phyloP scores from a whole-genome alignment of 2,329 filamentous ascomycete species.

The Aspergillus tubingensis region DNA sequence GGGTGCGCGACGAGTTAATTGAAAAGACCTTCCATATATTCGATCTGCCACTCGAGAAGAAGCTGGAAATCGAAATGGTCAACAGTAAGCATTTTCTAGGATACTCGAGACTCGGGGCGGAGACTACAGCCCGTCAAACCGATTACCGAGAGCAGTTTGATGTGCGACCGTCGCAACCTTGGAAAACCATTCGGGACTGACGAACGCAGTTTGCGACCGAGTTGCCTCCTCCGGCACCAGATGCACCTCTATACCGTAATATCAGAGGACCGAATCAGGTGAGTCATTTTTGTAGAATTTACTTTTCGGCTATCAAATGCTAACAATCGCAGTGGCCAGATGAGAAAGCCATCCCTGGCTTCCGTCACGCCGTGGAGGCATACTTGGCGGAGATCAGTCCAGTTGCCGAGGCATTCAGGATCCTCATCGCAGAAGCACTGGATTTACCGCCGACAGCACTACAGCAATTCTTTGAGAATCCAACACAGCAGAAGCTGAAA shows the following conservation, averaged over 20 bases:
- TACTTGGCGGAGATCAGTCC: conserved; percentile 32
- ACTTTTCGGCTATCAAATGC: not conserved
- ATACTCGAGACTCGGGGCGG: conserved; percentile 38
- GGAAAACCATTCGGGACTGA: not conserved
- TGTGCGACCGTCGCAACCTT: conserved; percentile 29
- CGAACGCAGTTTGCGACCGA: conserved; percentile 37
- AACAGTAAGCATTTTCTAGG: conserved; percentile 42
- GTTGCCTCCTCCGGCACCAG: conserved; percentile 34
- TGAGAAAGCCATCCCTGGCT: conserved; percentile 32
- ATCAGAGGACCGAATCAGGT: conserved; percentile 40
- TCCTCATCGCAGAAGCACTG: conserved; percentile 37
- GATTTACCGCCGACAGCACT: conserved; percentile 32
- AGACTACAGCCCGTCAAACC: conserved; percentile 35
- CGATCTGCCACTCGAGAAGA: conserved; percentile 46
- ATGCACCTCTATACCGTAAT: conserved; percentile 39
- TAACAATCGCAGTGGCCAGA: conserved; percentile 35
- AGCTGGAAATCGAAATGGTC: conserved; percentile 51
- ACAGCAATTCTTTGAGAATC: conserved; percentile 36
- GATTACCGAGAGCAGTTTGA: conserved; percentile 42
- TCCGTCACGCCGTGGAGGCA: conserved; percentile 31
- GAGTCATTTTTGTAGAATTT: too few species aligned
- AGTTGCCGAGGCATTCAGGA: conserved; percentile 30
- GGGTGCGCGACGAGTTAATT: conserved; percentile 33
- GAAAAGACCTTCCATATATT: conserved; percentile 48
- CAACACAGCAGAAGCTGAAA: conserved; percentile 40